These are phyloP conservation scores for Coemansia sp. DNA, from an alignment of 192 early-diverging fungal genomes.

Conservation along the genomic window DNA sequence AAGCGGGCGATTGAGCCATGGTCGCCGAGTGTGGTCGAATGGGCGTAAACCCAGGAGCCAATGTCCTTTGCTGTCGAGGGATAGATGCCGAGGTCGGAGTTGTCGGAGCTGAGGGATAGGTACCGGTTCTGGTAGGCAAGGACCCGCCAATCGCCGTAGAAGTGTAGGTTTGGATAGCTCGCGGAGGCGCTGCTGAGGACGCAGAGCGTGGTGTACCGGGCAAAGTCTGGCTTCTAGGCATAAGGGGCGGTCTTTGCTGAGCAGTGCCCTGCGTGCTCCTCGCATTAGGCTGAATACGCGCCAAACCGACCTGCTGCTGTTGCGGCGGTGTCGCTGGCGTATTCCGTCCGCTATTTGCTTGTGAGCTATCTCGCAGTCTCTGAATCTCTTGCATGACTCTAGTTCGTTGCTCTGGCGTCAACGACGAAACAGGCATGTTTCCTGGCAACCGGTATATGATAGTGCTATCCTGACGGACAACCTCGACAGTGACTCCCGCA, in stretches of 20 bases:
- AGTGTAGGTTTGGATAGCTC: not conserved
- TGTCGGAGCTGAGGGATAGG: not conserved
- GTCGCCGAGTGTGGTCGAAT: constrained; percentile 1
- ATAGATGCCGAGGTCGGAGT: constrained; percentile 1
- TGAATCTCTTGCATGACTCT: constrained; percentile 56
- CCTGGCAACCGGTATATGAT: constrained; percentile 53
- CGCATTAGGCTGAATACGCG: not conserved
- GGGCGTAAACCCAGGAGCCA: constrained; percentile 7
- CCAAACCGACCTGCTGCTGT: not conserved
- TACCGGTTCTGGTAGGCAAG: not conserved
- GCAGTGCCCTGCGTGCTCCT: not conserved
- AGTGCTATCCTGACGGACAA: constrained; percentile 45
- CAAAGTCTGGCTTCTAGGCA: constrained; percentile 2
- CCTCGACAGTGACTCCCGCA: constrained; percentile 50
- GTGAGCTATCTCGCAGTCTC: constrained; percentile 30
- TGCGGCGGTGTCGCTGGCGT: not conserved
- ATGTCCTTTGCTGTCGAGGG: constrained; percentile 3
- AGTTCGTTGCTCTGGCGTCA: constrained; percentile 48
- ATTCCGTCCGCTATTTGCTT: not conserved
- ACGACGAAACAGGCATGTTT: constrained; percentile 54
- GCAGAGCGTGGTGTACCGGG: not conserved
- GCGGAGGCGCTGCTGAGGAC: not conserved
- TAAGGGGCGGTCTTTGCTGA: not conserved
- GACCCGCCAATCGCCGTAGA: not conserved
- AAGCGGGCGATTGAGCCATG: not conserved